Evolutionary conservation across 768 basidiomycete genomes (phyloP).

Genomic region (Suillus variegatus): DNA sequence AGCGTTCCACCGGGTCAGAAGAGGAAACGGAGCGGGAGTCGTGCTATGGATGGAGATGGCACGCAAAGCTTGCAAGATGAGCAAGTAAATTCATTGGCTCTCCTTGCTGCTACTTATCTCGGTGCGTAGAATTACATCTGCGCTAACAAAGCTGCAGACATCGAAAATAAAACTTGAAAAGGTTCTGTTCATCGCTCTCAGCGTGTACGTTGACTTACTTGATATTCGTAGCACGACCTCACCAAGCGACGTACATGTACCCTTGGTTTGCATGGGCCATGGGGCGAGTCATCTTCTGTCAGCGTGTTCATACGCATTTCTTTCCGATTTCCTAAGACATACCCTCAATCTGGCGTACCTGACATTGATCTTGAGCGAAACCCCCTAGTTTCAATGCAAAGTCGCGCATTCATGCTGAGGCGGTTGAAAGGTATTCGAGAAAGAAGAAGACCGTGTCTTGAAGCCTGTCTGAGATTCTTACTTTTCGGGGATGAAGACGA

Average conservation of each 20-base stretch:
- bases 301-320: constrained; percentile 74
- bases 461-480: constrained; percentile 80
- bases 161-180: constrained; percentile 86
- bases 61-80: constrained; percentile 69
- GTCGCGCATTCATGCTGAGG: constrained; percentile 76
- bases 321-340: constrained; percentile 85
- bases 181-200: constrained; percentile 38
- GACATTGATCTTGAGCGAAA: constrained; percentile 82
- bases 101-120: constrained; percentile 6
- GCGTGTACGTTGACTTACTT: constrained; percentile 6
- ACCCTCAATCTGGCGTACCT: constrained; percentile 71
- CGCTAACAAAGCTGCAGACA: constrained; percentile 62
- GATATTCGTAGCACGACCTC: constrained; percentile 55
- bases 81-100: constrained; percentile 40
- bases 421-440: constrained; percentile 74
- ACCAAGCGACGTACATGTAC: constrained; percentile 79
- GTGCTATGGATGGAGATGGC: constrained; percentile 32
- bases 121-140: constrained; percentile 67
- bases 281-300: constrained; percentile 83
- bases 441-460: constrained; percentile 78
- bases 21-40: constrained; percentile 51
- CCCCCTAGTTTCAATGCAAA: constrained; percentile 75
- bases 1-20: constrained; percentile 18
- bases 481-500: constrained; percentile 68
- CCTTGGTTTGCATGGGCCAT: constrained; percentile 84